Percentiles rank a stretch among this genome's conserved stretches.
phyloP scores from a whole-genome alignment of 2,329 filamentous ascomycete species.

The Sarocladium kiliense region DNA sequence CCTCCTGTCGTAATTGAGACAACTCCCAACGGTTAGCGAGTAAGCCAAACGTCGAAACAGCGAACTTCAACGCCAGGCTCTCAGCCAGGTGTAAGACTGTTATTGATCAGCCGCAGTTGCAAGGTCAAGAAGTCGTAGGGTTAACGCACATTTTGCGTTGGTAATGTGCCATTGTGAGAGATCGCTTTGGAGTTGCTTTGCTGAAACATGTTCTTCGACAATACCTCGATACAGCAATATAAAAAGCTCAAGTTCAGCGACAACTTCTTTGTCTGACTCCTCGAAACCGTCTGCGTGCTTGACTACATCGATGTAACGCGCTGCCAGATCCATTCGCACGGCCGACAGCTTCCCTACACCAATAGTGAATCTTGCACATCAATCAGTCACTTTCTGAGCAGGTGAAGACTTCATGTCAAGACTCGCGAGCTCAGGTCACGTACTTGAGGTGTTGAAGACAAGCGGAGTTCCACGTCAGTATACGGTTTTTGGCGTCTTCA shows the following conservation, averaged over 20 bases:
- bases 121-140: no score
- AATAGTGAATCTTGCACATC: not conserved
- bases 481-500: not conserved
- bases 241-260: not conserved
- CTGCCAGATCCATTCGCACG: not conserved
- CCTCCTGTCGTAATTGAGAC: not conserved
- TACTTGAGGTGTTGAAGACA: conserved; percentile 3
- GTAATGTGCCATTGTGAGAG: not conserved
- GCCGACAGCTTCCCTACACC: not conserved
- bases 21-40: not conserved
- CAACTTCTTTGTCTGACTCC: not conserved
- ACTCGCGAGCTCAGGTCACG: not conserved
- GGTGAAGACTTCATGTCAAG: not conserved
- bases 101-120: not conserved
- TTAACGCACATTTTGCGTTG: not conserved
- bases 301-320: not conserved
- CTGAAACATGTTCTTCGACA: not conserved
- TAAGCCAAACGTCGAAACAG: not conserved
- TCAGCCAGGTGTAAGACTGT: not conserved
- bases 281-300: not conserved
- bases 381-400: not conserved
- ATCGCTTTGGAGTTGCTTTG: not conserved
- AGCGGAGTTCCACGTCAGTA: not conserved
- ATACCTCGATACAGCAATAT: not conserved
- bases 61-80: not conserved